Evolutionary conservation across 2,329 filamentous ascomycete genomes (phyloP), one percentile per base, ranked within the genome.

Genomic region (Botrytis elliptica): DNA sequence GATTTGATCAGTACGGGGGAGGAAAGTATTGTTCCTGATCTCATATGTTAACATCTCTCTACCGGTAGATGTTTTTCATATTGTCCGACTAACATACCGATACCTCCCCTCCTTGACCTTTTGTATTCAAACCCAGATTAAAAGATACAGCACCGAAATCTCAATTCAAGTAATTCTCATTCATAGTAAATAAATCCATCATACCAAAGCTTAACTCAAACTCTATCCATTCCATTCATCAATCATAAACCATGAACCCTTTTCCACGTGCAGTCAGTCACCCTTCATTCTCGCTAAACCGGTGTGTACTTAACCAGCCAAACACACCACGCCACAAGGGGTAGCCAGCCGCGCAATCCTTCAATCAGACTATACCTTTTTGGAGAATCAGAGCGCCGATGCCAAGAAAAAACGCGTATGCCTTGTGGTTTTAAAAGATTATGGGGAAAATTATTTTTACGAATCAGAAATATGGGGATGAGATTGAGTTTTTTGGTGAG

Each of bases 281-380:
- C 57, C 57, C 57, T 36, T 60, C 57, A 60, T 57, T 57, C 52
- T 57, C 52, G 52, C n/a, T 57, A 57, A 29, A 18, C 52, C n/a
- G 52, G 52, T 57, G 52, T 57, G n/a, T 57, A 57, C 52, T 57
- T 57, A 57, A 57, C 52, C 52, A 57, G 52, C 52, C 52, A 57
- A 57, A 57, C 52, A 57, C n/a, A 57, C 14, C 29, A 64, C 62
- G 62, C 62, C 62, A 64, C 62, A 64, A 33, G 62, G 62, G 62
- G 62, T 64, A 57, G n/a, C 52, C 52, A 64, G 62, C 62, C 62
- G 40, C 62, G 62, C 62, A 64, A 64, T 64, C 62, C 29, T 33
- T 44, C 36, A 29, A 44, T 29, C 62, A 44, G 25, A 64, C 62
- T 44, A 64, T 33, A 44, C 62, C 40, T 8, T 22, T 64, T 64